Evolutionary conservation across 2,329 filamentous ascomycete genomes (phyloP), one percentile per base, ranked within the genome.

Genomic region (Arachnomyces sp.): DNA sequence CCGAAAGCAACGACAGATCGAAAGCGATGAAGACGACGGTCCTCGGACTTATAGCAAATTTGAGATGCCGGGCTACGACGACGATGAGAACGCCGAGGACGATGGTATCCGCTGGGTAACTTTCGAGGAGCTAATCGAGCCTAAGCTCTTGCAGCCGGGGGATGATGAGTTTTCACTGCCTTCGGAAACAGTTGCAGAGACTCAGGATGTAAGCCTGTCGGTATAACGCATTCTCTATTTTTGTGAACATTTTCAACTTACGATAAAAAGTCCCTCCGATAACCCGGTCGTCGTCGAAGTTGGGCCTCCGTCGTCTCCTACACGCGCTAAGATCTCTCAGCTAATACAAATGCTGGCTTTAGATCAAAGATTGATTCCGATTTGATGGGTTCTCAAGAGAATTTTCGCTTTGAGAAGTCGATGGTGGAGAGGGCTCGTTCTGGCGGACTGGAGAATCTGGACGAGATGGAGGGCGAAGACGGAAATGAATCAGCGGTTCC

Each of bases 1-100:
- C 54, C 67, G 81, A 35, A 61, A 71, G 4, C 71, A 75, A 39
- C 43, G 33, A 3, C 30, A 31, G 25, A 57, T 79, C 46, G 81
- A 75, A 52, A 58, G 64, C 13, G 79, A 90, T 49, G 71, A 78
- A 8, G 63, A 73, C 30, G 81, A 82, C 0, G 87, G 86, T 0
- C 70, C 82, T 45, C 74, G 86, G 7, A 62, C 86, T 7, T 94
- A 90, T 51, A 79, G 74, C 46, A 84, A 80, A 43, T 92, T 93
- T 48, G 86, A 93, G 52, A 79, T 79, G 50, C 81, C 82, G 0
- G 73, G 79, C 5, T 76, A 77, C 8, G 77, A 76, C 9, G 76
- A 77, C 8, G 77, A 76, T 11, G 74, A 75, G 1, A 67, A 67
- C 7, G 63, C 60, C 2, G 64, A 68, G 37, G 74, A 82, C 41